Percentiles rank a stretch among this genome's conserved stretches.
phyloP scores from a whole-genome alignment of 345 rosid genomes.

The Crucihimalaya himalaica region DNA sequence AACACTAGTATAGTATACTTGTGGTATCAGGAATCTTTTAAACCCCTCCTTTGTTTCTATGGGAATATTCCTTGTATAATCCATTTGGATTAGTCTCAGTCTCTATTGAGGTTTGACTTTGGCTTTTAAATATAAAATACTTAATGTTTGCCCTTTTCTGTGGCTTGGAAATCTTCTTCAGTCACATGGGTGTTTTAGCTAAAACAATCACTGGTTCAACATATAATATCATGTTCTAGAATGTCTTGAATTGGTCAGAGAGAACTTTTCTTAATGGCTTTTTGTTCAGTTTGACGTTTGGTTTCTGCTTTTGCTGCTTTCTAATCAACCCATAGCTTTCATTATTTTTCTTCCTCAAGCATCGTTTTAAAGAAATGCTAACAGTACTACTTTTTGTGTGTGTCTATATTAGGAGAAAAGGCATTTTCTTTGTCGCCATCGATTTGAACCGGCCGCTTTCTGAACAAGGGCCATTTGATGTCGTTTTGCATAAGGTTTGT shows the following conservation, averaged over 20 bases:
- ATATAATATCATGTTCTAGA: slow-evolving; percentile 23
- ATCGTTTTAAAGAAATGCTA: slow-evolving; percentile 14
- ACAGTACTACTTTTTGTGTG: slow-evolving; percentile 24
- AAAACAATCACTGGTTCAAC: slow-evolving; percentile 26
- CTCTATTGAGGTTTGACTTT: slow-evolving; percentile 41
- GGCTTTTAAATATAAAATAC: slow-evolving; percentile 1
- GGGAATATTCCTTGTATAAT: slow-evolving; percentile 37
- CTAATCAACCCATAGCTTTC: slow-evolving; percentile 24
- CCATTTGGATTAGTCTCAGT: slow-evolving; percentile 38
- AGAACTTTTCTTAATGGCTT: slow-evolving; percentile 14
- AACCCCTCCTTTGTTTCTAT: slow-evolving; percentile 21
- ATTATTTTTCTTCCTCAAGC: slow-evolving; percentile 8
- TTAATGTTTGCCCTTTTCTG: slow-evolving; percentile 30
- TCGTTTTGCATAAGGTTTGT: slow-evolving; percentile 77
- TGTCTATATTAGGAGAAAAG: slow-evolving; percentile 66
- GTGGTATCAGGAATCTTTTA: slow-evolving; percentile 34
- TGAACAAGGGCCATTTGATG: slow-evolving; percentile 96
- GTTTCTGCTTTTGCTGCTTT: slow-evolving; percentile 18
- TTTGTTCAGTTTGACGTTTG: not conserved
- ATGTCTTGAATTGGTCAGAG: slow-evolving; percentile 12
- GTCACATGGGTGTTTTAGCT: slow-evolving; percentile 34
- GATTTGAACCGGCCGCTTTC: slow-evolving; percentile 64
- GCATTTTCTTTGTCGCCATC: slow-evolving; percentile 74
- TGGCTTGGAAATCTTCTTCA: slow-evolving; percentile 36
- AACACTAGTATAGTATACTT: slow-evolving; percentile 21